A percentile compares a stretch with the other conserved stretches of the same genome.
Evolutionary conservation across 371 early-diverging fungal genomes (phyloP).

Genomic region (Mortierella sp.): DNA sequence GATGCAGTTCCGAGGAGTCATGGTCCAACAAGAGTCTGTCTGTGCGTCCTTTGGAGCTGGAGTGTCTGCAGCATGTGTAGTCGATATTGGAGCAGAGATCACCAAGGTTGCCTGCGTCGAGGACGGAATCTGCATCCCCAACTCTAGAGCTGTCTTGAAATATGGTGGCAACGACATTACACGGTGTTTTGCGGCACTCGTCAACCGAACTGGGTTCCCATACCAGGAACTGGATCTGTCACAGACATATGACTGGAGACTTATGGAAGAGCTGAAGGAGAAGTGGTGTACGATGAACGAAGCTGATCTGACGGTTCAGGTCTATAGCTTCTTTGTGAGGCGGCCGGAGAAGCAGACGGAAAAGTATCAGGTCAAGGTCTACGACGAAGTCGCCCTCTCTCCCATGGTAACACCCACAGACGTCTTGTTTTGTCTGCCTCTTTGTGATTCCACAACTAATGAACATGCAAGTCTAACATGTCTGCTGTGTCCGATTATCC

Average conservation of each 20-base stretch:
- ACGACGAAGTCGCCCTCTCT: conserved; percentile 88
- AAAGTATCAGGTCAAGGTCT: conserved; percentile 87
- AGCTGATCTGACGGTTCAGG: conserved; percentile 84
- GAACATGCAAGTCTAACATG: background rate
- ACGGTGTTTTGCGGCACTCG: conserved; percentile 74
- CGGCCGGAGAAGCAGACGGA: conserved; percentile 76
- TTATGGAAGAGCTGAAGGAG: conserved; percentile 83
- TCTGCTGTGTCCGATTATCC: background rate
- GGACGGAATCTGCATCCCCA: conserved; percentile 83
- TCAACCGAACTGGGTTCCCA: conserved; percentile 80
- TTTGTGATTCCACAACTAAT: too few species aligned
- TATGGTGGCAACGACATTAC: conserved; percentile 94
- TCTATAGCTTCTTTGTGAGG: conserved; percentile 86
- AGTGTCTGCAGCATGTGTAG: conserved; percentile 86
- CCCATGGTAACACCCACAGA: conserved; percentile 67
- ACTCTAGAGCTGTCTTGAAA: conserved; percentile 70
- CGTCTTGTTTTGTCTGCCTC: conserved; percentile 18
- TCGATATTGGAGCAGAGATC: conserved; percentile 93
- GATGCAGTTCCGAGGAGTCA: conserved; percentile 83
- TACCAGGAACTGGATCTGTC: conserved; percentile 77
- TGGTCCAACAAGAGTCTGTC: conserved; percentile 85
- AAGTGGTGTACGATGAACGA: conserved; percentile 88
- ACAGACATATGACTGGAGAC: conserved; percentile 75
- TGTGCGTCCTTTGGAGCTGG: conserved; percentile 93
- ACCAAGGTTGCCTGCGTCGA: conserved; percentile 89